Conservation (phyloP, 805 yeast genomes). For the Dipodascus albidus region DNA sequence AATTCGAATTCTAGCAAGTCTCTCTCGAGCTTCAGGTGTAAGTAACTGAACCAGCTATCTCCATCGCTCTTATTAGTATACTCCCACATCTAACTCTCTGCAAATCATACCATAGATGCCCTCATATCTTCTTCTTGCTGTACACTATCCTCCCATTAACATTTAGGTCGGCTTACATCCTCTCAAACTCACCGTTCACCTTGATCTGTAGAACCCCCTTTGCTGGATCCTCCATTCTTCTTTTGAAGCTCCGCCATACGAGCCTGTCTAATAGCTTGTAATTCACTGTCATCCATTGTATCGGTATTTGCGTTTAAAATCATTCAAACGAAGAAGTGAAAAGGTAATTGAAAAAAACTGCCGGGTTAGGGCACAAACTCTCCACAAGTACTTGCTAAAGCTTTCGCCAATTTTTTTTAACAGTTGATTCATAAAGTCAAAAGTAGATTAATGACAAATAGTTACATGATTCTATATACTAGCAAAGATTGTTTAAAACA, state of each 20-base stretch:
- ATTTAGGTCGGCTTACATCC: conserved; percentile 1
- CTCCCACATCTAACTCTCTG: background rate
- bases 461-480: background rate
- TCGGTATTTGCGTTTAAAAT: too few species aligned
- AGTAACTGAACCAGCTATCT: conserved; percentile 51
- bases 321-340: too few species aligned
- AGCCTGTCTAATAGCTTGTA: conserved; percentile 88
- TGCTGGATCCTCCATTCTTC: conserved; percentile 17
- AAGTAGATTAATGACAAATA: background rate
- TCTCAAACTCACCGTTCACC: conserved; percentile 5
- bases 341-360: too few species aligned
- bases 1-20: conserved; percentile 73
- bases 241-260: conserved; percentile 73
- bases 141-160: background rate
- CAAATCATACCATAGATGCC: conserved; percentile 16
- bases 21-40: conserved; percentile 75
- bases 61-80: background rate
- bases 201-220: conserved; percentile 12
- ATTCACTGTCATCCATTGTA: conserved; percentile 76
- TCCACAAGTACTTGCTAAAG: too few species aligned
- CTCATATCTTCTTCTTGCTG: conserved; percentile 31
- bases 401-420: too few species aligned
- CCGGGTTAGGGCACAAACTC: too few species aligned
- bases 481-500: background rate
- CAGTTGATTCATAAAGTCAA: background rate